A percentile compares a stretch with the other conserved stretches of the same genome.
Conservation (phyloP, 345 rosid species). For the Eutrema japonicum region DNA sequence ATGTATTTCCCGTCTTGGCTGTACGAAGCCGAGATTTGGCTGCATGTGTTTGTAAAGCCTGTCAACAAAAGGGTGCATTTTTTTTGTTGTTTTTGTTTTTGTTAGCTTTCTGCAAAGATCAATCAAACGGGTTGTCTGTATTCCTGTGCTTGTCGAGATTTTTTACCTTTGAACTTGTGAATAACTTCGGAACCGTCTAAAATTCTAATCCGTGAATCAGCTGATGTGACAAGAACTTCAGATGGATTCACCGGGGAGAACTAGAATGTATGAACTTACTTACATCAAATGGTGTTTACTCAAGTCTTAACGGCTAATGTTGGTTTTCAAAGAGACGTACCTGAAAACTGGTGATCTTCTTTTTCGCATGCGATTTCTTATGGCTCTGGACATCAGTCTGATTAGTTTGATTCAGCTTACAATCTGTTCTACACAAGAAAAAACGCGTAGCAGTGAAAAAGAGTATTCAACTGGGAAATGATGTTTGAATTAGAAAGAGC, state of each 20-base stretch:
- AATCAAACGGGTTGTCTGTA: background rate
- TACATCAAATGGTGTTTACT: background rate
- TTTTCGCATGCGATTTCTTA: conserved; percentile 63
- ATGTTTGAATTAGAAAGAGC: conserved; percentile 23
- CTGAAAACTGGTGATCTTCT: conserved; percentile 94
- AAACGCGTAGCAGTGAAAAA: conserved; percentile 12
- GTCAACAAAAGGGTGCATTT: conserved; percentile 18
- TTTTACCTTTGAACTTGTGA: conserved; percentile 80
- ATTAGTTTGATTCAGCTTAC: conserved; percentile 62
- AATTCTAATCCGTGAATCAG: conserved; percentile 83
- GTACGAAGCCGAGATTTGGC: conserved; percentile 91
- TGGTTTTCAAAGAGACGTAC: conserved; percentile 41
- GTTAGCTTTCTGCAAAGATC: background rate
- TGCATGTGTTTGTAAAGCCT: conserved; percentile 81
- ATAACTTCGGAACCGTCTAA: conserved; percentile 66
- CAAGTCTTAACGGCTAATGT: background rate
- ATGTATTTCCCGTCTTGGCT: conserved; percentile 72
- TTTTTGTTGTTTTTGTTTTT: background rate
- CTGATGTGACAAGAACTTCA: conserved; percentile 82
- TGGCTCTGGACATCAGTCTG: conserved; percentile 59
- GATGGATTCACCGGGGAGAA: conserved; percentile 84
- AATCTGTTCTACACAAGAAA: conserved; percentile 55
- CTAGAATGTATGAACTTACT: conserved; percentile 45
- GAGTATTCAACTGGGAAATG: conserved; percentile 18
- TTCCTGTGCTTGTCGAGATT: background rate